Conservation (phyloP, 306 rosid genomes). For the Amphicarpaea edgeworthii region DNA sequence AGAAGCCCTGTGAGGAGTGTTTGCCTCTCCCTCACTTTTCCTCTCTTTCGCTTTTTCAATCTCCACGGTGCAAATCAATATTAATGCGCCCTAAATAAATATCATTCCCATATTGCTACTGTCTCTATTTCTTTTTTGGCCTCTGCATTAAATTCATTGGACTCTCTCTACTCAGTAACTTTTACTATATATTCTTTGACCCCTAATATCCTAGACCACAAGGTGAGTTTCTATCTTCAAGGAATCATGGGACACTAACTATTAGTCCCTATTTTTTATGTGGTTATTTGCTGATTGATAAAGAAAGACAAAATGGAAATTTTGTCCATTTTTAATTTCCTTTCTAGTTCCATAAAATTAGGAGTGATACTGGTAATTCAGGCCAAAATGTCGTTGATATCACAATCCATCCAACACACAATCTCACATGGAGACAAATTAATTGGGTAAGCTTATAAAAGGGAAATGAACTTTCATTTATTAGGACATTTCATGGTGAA, state of each 20-base stretch:
- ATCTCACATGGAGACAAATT: conserved; percentile 23
- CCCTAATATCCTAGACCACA: conserved; percentile 42
- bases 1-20: conserved; percentile 22
- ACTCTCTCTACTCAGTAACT: conserved; percentile 37
- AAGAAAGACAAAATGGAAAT: conserved; percentile 27
- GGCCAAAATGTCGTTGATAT: conserved; percentile 30
- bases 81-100: conserved; percentile 15
- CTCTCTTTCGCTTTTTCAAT: conserved; percentile 47
- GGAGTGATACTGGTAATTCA: conserved; percentile 29
- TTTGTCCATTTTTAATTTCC: background rate
- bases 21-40: conserved; percentile 39
- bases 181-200: conserved; percentile 43
- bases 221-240: conserved; percentile 42
- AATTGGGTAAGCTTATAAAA: no score
- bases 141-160: conserved; percentile 38
- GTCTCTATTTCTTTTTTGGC: conserved; percentile 34
- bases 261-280: conserved; percentile 22
- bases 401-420: conserved; percentile 46
- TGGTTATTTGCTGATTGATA: conserved; percentile 22
- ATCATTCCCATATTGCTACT: conserved; percentile 31
- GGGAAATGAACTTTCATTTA: no score
- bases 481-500: no score
- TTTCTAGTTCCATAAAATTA: conserved; percentile 37
- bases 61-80: conserved; percentile 31
- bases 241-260: conserved; percentile 46